Percentiles rank a stretch among this genome's conserved stretches.
Evolutionary conservation across 179 eudicot species (phyloP).

Genomic region (Patellifolia procumbens): DNA sequence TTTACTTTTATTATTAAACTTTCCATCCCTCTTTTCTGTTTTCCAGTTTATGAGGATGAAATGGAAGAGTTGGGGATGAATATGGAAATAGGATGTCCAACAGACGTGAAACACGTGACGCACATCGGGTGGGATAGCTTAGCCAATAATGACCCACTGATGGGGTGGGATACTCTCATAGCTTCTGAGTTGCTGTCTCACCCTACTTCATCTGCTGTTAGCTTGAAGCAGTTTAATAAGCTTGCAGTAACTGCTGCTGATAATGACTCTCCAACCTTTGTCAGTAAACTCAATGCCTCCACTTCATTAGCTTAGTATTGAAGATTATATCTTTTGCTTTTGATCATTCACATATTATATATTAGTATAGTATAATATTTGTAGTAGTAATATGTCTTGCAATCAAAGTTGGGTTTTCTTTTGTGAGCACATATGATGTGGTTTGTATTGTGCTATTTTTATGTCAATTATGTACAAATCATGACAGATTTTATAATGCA

Average conservation of each 20-base stretch:
- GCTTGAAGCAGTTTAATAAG: conserved; percentile 25
- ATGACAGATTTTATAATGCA: conserved; percentile 25
- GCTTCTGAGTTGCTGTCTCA: conserved; percentile 30
- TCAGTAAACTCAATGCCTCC: conserved; percentile 28
- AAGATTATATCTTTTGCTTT: conserved; percentile 23
- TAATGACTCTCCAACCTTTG: conserved; percentile 30
- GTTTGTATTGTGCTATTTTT: conserved; percentile 10
- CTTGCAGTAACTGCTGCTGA: conserved; percentile 24
- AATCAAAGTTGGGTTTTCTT: conserved; percentile 27
- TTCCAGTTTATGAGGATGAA: conserved; percentile 70
- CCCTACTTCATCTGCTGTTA: conserved; percentile 21
- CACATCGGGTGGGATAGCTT: conserved; percentile 94
- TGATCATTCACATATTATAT: not conserved
- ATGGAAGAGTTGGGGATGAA: conserved; percentile 57
- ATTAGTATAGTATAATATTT: not conserved
- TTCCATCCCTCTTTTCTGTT: not conserved
- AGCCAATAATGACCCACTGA: conserved; percentile 47
- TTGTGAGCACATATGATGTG: too few species aligned
- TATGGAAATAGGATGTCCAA: conserved; percentile 94
- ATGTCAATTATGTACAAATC: conserved; percentile 33
- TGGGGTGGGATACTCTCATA: conserved; percentile 56
- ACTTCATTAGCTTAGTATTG: conserved; percentile 28
- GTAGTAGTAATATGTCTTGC: conserved; percentile 14
- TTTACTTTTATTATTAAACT: not conserved
- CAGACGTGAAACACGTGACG: conserved; percentile 87